These are phyloP conservation scores for Fusarium nygamai DNA, from an alignment of 2,329 filamentous ascomycete species.

Conservation along the genomic window DNA sequence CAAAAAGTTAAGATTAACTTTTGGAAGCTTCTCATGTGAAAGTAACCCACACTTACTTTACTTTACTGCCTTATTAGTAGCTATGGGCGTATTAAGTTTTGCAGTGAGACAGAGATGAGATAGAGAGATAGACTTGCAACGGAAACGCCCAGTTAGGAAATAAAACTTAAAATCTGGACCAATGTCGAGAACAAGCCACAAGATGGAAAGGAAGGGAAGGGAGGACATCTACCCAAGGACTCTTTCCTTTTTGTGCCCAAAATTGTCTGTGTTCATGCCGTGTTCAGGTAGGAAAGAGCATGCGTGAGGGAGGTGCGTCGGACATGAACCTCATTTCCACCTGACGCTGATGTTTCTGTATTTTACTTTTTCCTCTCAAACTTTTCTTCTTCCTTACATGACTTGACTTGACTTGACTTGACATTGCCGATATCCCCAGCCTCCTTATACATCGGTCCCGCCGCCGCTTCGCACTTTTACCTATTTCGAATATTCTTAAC, in stretches of 20 bases:
- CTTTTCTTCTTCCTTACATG: slow-evolving; percentile 3
- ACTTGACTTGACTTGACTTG: not conserved
- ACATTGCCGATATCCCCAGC: slow-evolving; percentile 5
- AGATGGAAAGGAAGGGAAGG: not conserved
- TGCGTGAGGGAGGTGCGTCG: not conserved
- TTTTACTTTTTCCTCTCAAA: slow-evolving; percentile 25
- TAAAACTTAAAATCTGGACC: not conserved
- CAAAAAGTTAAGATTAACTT: not conserved
- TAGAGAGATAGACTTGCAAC: slow-evolving; percentile 13
- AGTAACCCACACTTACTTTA: not conserved
- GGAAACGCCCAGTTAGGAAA: slow-evolving; percentile 18
- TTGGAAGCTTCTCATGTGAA: not conserved
- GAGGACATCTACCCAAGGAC: not conserved
- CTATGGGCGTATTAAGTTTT: not conserved
- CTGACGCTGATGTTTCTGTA: slow-evolving; percentile 13
- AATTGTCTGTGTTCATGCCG: not conserved
- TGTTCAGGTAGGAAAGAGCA: slow-evolving; percentile 14
- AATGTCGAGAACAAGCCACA: not conserved
- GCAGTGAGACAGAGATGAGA: slow-evolving; percentile 1
- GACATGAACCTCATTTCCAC: slow-evolving; percentile 32
- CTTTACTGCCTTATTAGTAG: not conserved
- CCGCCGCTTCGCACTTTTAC: slow-evolving; percentile 25
- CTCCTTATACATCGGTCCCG: slow-evolving; percentile 20
- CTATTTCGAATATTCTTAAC: slow-evolving; percentile 2
- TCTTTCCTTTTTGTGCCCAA: slow-evolving; percentile 4